Conservation (phyloP, 2,329 filamentous ascomycete genomes). For the Fusarium caatingaense region DNA sequence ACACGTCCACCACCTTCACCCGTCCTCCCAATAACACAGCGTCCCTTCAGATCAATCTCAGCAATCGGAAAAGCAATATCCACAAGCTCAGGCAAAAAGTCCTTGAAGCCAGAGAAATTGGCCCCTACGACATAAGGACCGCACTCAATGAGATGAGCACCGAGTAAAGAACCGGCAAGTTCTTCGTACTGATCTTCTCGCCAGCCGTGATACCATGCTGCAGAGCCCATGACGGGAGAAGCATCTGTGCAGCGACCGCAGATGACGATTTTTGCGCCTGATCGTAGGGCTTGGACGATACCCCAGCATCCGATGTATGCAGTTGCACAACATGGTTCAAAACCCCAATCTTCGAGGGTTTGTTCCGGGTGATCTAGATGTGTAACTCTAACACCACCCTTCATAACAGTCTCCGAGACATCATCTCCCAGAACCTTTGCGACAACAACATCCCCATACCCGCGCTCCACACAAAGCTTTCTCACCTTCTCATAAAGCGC, state of each 20-base stretch:
- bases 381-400: slow-evolving; percentile 28
- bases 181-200: slow-evolving; percentile 58
- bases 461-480: slow-evolving; percentile 47
- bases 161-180: slow-evolving; percentile 62
- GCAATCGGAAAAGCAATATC: slow-evolving; percentile 54
- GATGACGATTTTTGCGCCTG: slow-evolving; percentile 60
- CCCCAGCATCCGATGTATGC: slow-evolving; percentile 64
- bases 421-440: slow-evolving; percentile 56
- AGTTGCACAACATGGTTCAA: slow-evolving; percentile 44
- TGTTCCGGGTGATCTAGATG: slow-evolving; percentile 49
- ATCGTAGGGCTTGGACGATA: slow-evolving; percentile 56
- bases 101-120: slow-evolving; percentile 63
- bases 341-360: slow-evolving; percentile 46
- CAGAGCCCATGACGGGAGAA: slow-evolving; percentile 65
- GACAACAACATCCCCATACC: slow-evolving; percentile 48
- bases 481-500: slow-evolving; percentile 47
- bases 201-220: slow-evolving; percentile 68
- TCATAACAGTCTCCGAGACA: slow-evolving; percentile 47
- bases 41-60: slow-evolving; percentile 51
- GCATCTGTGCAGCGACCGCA: slow-evolving; percentile 63
- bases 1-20: slow-evolving; percentile 52
- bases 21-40: slow-evolving; percentile 52
- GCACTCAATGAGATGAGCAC: slow-evolving; percentile 67
- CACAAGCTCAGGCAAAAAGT: slow-evolving; percentile 46
- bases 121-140: slow-evolving; percentile 64